Percentiles rank a stretch among this genome's conserved stretches.
Conservation (phyloP, 1,284 basidiomycete species). For the Austroboletus niveus region DNA sequence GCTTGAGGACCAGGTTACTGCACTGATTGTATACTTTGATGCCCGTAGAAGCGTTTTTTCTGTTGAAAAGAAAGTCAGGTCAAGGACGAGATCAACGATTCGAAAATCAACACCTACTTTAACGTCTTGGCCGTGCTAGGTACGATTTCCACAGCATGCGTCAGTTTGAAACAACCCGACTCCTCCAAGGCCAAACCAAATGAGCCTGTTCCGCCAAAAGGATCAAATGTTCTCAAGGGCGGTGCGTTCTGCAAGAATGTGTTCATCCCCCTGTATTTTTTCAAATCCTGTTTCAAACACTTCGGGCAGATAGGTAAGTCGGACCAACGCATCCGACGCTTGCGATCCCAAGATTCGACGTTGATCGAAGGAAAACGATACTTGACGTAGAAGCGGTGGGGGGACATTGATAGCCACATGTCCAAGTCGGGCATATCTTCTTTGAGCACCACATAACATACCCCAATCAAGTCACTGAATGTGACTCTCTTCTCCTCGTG, state of each 20-base stretch:
- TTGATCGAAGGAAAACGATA: slow-evolving; percentile 47
- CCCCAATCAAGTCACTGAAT: slow-evolving; percentile 41
- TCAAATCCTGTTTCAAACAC: slow-evolving; percentile 41
- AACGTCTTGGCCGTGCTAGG: slow-evolving; percentile 69
- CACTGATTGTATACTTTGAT: slow-evolving; percentile 55
- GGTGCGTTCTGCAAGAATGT: slow-evolving; percentile 23
- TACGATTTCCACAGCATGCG: slow-evolving; percentile 64
- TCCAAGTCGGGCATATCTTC: slow-evolving; percentile 35
- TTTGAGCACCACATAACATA: slow-evolving; percentile 47
- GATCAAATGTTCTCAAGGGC: slow-evolving; percentile 52
- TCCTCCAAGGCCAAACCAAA: slow-evolving; percentile 58
- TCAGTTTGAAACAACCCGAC: slow-evolving; percentile 51
- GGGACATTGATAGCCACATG: slow-evolving; percentile 51
- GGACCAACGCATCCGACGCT: slow-evolving; percentile 27
- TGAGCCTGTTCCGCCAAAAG: slow-evolving; percentile 65
- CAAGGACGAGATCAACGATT: slow-evolving; percentile 1
- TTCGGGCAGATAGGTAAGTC: slow-evolving; percentile 44
- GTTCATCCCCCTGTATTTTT: slow-evolving; percentile 34
- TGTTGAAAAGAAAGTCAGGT: slow-evolving; percentile 9
- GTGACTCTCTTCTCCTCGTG: slow-evolving; percentile 37
- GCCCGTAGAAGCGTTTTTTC: slow-evolving; percentile 46
- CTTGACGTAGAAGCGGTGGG: slow-evolving; percentile 54
- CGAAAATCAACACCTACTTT: slow-evolving; percentile 38
- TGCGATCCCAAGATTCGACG: slow-evolving; percentile 40
- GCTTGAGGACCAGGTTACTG: slow-evolving; percentile 56